Base-by-base conservation (phyloP, 1,284 basidiomycete genomes). In the Salmacisia buchloeana region DNA sequence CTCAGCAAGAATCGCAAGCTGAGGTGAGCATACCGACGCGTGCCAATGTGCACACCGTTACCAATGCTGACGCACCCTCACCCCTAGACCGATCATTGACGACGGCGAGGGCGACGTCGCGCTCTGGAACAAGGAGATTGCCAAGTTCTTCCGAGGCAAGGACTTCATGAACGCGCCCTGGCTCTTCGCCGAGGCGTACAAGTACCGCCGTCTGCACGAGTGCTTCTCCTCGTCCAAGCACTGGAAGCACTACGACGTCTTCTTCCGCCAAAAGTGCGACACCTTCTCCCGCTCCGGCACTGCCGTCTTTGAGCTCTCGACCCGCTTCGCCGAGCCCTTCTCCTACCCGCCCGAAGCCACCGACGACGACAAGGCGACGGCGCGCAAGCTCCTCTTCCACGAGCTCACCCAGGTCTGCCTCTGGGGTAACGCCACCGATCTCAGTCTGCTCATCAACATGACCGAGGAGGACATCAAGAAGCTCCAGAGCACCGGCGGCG, bases 381-480 rank as follows among this genome's bases (percentile, higher is more conserved):
- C 88, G n/a, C 87, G 91, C 78, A 87, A 91, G 63, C 83, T 93
- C 59, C 88, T 96, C 85, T 98, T 97, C 84, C 84, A 89, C 63
- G 94, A 98, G 82, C 83, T 97, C 57, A 93, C 93, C 18, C 94
- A 97, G 67, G 58, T 64, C 39, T 68, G 65, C 63, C 74, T 69
- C 29, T 63, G 64, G 66, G 63, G 68, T 41, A 65, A 65, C 45
- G 62, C 65, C n/a, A 97, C 94, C 63, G 94, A 97, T 81, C 84
- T 97, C 61, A 94, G 92, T 2, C 85, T 97, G 35, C 85, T 97
- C 62, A 97, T 97, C 82, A 92, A 97, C 83, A 97, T 97, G 94
- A 92, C 91, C 13, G 94, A 97, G 82, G 94, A 97, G 49, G 94
- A 97, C 81, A 97, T 98, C 83, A 94, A 94, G 82, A 87, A 89